These are phyloP conservation scores for Knoxdaviesia capensis DNA, from an alignment of 2,329 filamentous ascomycete species.

Conservation along the genomic window DNA sequence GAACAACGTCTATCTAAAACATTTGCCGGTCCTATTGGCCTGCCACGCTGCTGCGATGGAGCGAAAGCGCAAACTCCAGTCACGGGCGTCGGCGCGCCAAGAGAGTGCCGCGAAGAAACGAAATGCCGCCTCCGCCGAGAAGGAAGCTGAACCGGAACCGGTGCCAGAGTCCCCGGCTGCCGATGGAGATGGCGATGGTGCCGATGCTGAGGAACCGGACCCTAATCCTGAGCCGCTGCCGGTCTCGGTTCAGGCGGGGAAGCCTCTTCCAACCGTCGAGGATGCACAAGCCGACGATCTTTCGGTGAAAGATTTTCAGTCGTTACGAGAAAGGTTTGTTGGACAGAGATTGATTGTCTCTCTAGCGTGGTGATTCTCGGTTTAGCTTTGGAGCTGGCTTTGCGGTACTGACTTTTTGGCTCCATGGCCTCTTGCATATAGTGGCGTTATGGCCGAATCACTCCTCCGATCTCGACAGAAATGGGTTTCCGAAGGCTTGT, in stretches of 20 bases:
- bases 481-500: slow-evolving; percentile 54
- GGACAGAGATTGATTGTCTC: neutral
- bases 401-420: neutral
- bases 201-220: too few species aligned
- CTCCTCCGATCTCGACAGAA: slow-evolving; percentile 50
- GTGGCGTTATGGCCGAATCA: slow-evolving; percentile 56
- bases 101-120: slow-evolving; percentile 41
- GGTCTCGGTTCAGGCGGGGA: slow-evolving; percentile 39
- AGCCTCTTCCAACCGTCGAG: slow-evolving; percentile 51
- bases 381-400: neutral
- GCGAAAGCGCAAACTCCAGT: slow-evolving; percentile 43
- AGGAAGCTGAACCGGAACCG: slow-evolving; percentile 14
- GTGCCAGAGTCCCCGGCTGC: slow-evolving; percentile 14
- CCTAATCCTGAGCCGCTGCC: slow-evolving; percentile 23
- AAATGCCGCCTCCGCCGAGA: slow-evolving; percentile 31
- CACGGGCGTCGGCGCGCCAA: slow-evolving; percentile 37
- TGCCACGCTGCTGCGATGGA: slow-evolving; percentile 24
- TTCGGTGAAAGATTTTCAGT: slow-evolving; percentile 47
- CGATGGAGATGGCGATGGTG: too few species aligned
- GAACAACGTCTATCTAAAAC: too few species aligned
- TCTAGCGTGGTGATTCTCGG: slow-evolving; percentile 1
- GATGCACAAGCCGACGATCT: slow-evolving; percentile 45
- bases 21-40: too few species aligned
- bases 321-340: slow-evolving; percentile 46
- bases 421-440: slow-evolving; percentile 13